phyloP scores from a whole-genome alignment of 352 stramenopile genomes.

The Globisporangium viniferum region DNA sequence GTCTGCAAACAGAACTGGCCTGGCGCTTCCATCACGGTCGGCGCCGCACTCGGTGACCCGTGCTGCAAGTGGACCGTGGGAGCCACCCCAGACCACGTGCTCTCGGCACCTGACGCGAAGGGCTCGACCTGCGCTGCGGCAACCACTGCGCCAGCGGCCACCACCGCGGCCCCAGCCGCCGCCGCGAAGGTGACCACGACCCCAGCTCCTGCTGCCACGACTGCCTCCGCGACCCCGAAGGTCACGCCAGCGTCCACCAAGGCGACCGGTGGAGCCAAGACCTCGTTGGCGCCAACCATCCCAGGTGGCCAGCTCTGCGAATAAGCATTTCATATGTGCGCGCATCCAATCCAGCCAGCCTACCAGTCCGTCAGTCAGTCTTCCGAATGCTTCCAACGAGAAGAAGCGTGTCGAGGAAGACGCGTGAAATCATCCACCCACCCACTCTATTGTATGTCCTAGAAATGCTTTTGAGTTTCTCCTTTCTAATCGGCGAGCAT shows the following conservation, averaged over 20 bases:
- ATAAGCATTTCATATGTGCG: slow-evolving; percentile 2
- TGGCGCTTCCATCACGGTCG: slow-evolving; percentile 33
- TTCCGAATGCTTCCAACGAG: neutral
- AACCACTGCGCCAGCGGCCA: slow-evolving; percentile 19
- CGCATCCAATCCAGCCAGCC: neutral
- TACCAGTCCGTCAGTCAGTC: neutral
- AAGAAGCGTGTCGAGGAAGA: neutral
- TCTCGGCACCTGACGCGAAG: slow-evolving; percentile 33
- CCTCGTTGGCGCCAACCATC: slow-evolving; percentile 1
- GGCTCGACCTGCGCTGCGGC: slow-evolving; percentile 30
- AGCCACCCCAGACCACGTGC: slow-evolving; percentile 28
- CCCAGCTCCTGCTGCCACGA: neutral
- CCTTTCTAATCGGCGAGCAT: slow-evolving; percentile 1
- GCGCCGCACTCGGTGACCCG: slow-evolving; percentile 46
- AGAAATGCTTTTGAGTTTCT: slow-evolving; percentile 11
- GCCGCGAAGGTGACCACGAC: neutral
- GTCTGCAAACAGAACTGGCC: slow-evolving; percentile 44
- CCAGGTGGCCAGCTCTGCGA: slow-evolving; percentile 18
- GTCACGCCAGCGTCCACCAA: slow-evolving; percentile 15
- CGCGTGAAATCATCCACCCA: neutral
- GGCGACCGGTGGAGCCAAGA: neutral
- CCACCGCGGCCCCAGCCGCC: slow-evolving; percentile 17
- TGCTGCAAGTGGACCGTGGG: slow-evolving; percentile 50
- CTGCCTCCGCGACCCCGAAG: slow-evolving; percentile 10
- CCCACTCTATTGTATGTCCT: slow-evolving; percentile 8